A percentile compares a stretch with the other conserved stretches of the same genome.
These are phyloP conservation scores for Mercurialis annua DNA, from an alignment of 345 rosid species.

Conservation along the genomic window DNA sequence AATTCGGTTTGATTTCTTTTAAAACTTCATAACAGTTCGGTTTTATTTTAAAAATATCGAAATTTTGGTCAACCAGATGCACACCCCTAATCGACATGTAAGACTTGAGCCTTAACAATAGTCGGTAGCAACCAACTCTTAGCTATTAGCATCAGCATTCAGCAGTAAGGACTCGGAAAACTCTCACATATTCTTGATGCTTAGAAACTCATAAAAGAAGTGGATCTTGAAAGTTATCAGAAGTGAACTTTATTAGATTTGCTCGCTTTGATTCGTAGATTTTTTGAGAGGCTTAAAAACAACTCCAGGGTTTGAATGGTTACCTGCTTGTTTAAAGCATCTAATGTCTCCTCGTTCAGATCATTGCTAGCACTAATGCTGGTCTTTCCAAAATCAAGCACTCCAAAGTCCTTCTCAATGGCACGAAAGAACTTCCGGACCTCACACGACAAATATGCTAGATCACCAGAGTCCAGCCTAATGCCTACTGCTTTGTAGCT, in stretches of 20 bases:
- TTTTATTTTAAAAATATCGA: too few species aligned
- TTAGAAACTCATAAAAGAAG: background rate
- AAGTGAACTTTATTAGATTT: background rate
- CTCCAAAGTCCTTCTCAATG: slow-evolving; percentile 67
- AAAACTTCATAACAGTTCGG: too few species aligned
- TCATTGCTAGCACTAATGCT: slow-evolving; percentile 89
- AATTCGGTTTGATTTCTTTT: too few species aligned
- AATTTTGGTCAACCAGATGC: too few species aligned
- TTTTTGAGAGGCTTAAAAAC: background rate
- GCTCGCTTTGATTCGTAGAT: background rate
- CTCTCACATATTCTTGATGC: background rate
- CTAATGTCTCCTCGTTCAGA: slow-evolving; percentile 92
- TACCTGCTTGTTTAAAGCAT: slow-evolving; percentile 95
- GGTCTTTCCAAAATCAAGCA: slow-evolving; percentile 67
- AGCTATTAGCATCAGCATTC: background rate
- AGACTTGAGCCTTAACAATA: background rate
- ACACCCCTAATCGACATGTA: too few species aligned
- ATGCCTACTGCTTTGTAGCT: slow-evolving; percentile 89
- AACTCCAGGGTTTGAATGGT: background rate
- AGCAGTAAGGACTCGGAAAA: background rate
- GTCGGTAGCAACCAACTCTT: background rate
- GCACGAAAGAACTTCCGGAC: slow-evolving; percentile 61
- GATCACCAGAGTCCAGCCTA: slow-evolving; percentile 94
- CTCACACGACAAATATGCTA: slow-evolving; percentile 81
- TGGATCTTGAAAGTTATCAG: background rate